Percentiles rank a stretch among this genome's conserved stretches.
phyloP scores from a whole-genome alignment of 2,329 filamentous ascomycete species.

The Alternaria triticina region DNA sequence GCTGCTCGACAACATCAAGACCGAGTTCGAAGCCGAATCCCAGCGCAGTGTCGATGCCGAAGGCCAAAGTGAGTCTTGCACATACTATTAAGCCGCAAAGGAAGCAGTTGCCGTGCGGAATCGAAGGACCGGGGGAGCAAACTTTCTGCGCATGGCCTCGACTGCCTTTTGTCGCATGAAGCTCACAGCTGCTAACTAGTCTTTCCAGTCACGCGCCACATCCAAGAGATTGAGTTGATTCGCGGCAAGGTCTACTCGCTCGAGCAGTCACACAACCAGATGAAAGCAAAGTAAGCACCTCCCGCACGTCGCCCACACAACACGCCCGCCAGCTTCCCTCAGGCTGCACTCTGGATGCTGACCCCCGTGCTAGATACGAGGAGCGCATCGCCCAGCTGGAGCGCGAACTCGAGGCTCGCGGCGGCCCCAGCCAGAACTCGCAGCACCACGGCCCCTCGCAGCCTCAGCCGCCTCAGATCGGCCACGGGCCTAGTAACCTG shows the following conservation, averaged over 20 bases:
- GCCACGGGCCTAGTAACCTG: slow-evolving; percentile 85
- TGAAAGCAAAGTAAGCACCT: slow-evolving; percentile 84
- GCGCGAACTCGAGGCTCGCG: slow-evolving; percentile 81
- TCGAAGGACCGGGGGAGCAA: not conserved
- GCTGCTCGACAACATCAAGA: slow-evolving; percentile 86
- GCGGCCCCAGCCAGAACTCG: slow-evolving; percentile 71
- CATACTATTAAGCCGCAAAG: not conserved
- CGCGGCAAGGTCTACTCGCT: slow-evolving; percentile 91
- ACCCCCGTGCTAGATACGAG: slow-evolving; percentile 75
- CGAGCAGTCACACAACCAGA: slow-evolving; percentile 84
- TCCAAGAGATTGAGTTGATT: slow-evolving; percentile 94
- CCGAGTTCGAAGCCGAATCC: slow-evolving; percentile 87
- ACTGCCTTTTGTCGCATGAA: not conserved
- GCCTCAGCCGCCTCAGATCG: slow-evolving; percentile 83
- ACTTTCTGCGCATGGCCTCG: not conserved
- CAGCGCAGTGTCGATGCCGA: slow-evolving; percentile 86
- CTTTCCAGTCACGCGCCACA: slow-evolving; percentile 72
- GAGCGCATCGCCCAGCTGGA: slow-evolving; percentile 86
- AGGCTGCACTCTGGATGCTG: slow-evolving; percentile 4
- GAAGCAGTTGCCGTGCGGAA: not conserved
- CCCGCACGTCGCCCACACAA: not conserved
- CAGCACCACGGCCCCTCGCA: slow-evolving; percentile 81
- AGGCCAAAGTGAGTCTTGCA: slow-evolving; percentile 80
- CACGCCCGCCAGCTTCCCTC: too few species aligned
- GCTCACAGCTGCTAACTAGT: slow-evolving; percentile 4